Base-by-base conservation (phyloP, 805 yeast species). In the Nakazawaea populi region DNA sequence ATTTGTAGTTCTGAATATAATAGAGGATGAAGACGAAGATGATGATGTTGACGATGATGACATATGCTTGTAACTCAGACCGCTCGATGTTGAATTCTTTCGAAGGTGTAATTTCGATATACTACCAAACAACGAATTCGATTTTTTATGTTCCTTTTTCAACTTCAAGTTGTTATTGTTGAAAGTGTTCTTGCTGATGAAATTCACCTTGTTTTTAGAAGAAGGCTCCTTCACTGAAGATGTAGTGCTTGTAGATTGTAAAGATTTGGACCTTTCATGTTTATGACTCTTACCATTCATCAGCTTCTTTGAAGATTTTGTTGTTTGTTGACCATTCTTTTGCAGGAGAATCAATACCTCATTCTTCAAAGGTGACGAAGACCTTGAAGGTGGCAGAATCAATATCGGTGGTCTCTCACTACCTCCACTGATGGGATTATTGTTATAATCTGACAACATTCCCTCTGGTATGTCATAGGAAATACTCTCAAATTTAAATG, bases 401-500 rank as follows among this genome's bases (percentile, higher is more conserved):
- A 44, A 27, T 36, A 31, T 28, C 24, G 49, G 42, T 40, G 49
- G 42, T 40, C 18, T 39, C 9, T 39, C 49, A 39, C 30, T 38
- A 12, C 28, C 6, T 9, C 11, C 11, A 32, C 11, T 32, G 35
- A 11, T 32, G 3, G 8, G 8, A 32, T 32, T 32, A 32, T 32
- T 32, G 8, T 32, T 32, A 34, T 48, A 48, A 24, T 48, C 39
- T 5, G 39, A 36, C 30, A 48, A 36, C 35, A 44, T 35, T 24
- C 34, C 36, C 12, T 49, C 48, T 18, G 70, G 66, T n/a, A 65
- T 56, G 41, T 67, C 70, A 51, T 67, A 67, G 2, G 54, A 49
- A 40, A 61, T 50, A 18, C 68, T 55, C 51, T 67, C 68, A 54
- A 62, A 67, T 47, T 65, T 64, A 54, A 67, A 67, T 7, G 69